Evolutionary conservation across 129 eudicot species (phyloP), one percentile per base, ranked within the genome.

Genomic region (Mikania micrantha): DNA sequence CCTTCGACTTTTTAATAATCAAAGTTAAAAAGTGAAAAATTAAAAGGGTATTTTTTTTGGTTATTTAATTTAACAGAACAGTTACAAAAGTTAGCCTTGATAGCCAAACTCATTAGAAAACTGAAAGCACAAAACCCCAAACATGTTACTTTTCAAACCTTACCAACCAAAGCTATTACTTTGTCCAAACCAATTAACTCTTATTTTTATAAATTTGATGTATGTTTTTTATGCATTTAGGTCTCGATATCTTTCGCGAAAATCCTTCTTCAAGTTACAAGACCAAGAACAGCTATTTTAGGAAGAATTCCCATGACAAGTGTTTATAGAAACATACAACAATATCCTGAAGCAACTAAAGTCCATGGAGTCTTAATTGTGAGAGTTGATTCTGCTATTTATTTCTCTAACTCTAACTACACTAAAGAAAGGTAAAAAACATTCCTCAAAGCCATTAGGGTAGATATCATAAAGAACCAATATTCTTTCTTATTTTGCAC

Each of bases 351-450:
- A 49, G 97, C 97, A 19, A 70, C 82, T 35, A 80, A 69, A 66
- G 83, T 84, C 47, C 95, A 89, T 0, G 87, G 97, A 10, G 78
- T 85, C 22, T 50, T 90, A 10, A 85, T 90, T 40, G 78, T 81
- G 53, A 80, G 92, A 45, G 87, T 90, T 49, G 97, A 87, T 81
- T 87, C 95, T 5, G 90, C 96, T 5, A 90, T 90, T 41, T 90
- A 90, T 73, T 90, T 86, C 69, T 90, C 96, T 21, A 90, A 90
- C 79, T 86, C 95, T 12, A 90, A 86, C 74, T 90, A 90, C 64
- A 76, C 67, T 38, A 85, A 72, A 67, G 96, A 91, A 77, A 88
- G 97, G 97, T 91, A 84, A 2, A 16, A 35, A 6, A 20, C 15
- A 60, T 47, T 71, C 52, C 42, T 7, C 12, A 31, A 31, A 2